phyloP scores from a whole-genome alignment of 2,329 filamentous ascomycete genomes.

The Colletotrichum sidae region DNA sequence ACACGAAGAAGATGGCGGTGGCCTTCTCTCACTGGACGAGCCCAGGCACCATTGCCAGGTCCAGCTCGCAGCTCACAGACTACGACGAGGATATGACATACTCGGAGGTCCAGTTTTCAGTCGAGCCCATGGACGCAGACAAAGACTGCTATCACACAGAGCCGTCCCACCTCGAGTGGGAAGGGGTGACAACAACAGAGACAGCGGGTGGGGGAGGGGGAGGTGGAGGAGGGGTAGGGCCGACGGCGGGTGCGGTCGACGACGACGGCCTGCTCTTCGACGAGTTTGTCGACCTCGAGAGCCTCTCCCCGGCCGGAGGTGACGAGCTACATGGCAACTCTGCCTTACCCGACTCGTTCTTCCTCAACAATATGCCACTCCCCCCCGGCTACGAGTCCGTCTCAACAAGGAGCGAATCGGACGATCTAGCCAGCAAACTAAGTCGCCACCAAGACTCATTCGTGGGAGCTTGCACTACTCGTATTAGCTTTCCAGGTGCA shows the following conservation, averaged over 20 bases:
- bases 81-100: conserved; percentile 34
- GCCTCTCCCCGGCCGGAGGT: conserved; percentile 30
- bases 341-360: conserved; percentile 36
- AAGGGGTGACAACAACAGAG: conserved; percentile 30
- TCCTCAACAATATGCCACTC: conserved; percentile 38
- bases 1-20: conserved; percentile 31
- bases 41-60: conserved; percentile 32
- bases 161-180: conserved; percentile 29
- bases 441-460: conserved; percentile 36
- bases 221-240: conserved; percentile 7
- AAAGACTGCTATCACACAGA: conserved; percentile 30
- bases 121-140: conserved; percentile 36
- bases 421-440: conserved; percentile 37
- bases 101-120: conserved; percentile 32
- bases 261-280: conserved; percentile 41
- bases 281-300: conserved; percentile 45
- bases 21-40: conserved; percentile 38
- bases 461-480: conserved; percentile 34
- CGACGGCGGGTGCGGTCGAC: conserved; percentile 16
- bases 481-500: conserved; percentile 36
- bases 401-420: conserved; percentile 37
- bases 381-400: conserved; percentile 29
- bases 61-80: conserved; percentile 30
- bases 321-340: conserved; percentile 28
- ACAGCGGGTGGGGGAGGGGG: neutral